Base-by-base conservation (phyloP, 2,329 filamentous ascomycete species). In the Microsporum canis region DNA sequence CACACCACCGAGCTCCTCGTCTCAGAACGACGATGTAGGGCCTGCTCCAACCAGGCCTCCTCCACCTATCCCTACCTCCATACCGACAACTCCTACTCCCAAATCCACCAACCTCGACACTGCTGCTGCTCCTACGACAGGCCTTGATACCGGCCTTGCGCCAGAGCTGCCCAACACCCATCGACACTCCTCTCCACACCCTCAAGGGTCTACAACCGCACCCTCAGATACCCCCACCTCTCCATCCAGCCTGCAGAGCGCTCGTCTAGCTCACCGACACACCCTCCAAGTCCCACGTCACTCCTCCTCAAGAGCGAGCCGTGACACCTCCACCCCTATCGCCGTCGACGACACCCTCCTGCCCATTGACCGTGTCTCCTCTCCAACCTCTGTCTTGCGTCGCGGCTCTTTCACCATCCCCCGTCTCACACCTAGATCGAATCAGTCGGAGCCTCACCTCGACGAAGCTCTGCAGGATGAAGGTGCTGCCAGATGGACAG, bases 401-500 rank as follows among this genome's bases (percentile, higher is more conserved):
- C 82, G 91, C 67, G 85, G 88, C 6, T 99, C 94, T n/a, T 79
- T 96, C 64, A 91, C 83, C 65, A 77, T 97, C 60, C 89, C 82
- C 59, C 83, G 92, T 69, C 84, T 90, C 64, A 86, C 87, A 63
- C 96, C 92, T 29, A 83, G 90, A 64, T 95, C 90, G 5, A 84
- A 95, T 70, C 86, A 91, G 68, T 94, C 90, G 1, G 91, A 97
- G 68, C 78, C 86, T 68, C 87, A 88, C 57, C 81, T 89, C 39
- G 92, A 97, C 66, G 92, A 96, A 67, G 78, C 91, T 23, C 80
- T 86, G 1, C 88, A 87, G 17, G 92, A 97, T 70, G 92, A 96
- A 68, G 92, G 97, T 70, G 91, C 92, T 41, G 82, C 88, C 62
- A 84, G 91, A 61, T 97, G 91, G 89, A 88, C 94, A 34, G 94